Percentiles rank a stretch among this genome's conserved stretches.
These are phyloP conservation scores for Papiliotrema fonsecae DNA, from an alignment of 1,284 basidiomycete genomes.

Conservation along the genomic window DNA sequence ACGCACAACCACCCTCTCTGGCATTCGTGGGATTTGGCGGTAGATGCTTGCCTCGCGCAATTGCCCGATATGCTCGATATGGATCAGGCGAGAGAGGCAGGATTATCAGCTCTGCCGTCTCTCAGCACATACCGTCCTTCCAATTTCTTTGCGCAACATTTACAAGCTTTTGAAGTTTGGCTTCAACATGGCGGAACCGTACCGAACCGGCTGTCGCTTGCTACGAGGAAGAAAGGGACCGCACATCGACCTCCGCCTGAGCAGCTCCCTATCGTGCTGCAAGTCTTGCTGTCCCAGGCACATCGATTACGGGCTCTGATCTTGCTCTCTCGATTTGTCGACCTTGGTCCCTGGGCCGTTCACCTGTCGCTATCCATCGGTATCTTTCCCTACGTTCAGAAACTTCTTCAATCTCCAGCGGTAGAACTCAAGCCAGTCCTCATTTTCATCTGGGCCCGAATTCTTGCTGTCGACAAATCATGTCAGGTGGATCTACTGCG, in stretches of 20 bases:
- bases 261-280: constrained; percentile 94
- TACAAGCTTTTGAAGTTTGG: constrained; percentile 98
- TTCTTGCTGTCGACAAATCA: constrained; percentile 87
- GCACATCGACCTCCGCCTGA: constrained; percentile 57
- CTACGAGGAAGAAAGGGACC: constrained; percentile 7
- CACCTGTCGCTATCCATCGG: constrained; percentile 96
- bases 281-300: constrained; percentile 92
- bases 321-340: constrained; percentile 94
- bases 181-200: constrained; percentile 73
- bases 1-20: constrained; percentile 95
- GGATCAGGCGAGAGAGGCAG: constrained; percentile 51
- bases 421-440: constrained; percentile 94
- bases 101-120: constrained; percentile 35
- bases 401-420: constrained; percentile 89
- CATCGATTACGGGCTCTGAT: constrained; percentile 93
- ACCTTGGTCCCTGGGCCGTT: constrained; percentile 97
- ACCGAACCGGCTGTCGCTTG: constrained; percentile 50
- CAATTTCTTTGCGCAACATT: constrained; percentile 91
- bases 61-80: constrained; percentile 74
- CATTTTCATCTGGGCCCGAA: constrained; percentile 98
- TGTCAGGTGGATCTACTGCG: constrained; percentile 89
- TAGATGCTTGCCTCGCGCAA: constrained; percentile 92
- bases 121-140: constrained; percentile 69
- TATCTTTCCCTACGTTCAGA: constrained; percentile 98
- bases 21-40: constrained; percentile 96